Evolutionary conservation across 2,329 filamentous ascomycete genomes (phyloP).

Genomic region (Emergomyces orientalis): DNA sequence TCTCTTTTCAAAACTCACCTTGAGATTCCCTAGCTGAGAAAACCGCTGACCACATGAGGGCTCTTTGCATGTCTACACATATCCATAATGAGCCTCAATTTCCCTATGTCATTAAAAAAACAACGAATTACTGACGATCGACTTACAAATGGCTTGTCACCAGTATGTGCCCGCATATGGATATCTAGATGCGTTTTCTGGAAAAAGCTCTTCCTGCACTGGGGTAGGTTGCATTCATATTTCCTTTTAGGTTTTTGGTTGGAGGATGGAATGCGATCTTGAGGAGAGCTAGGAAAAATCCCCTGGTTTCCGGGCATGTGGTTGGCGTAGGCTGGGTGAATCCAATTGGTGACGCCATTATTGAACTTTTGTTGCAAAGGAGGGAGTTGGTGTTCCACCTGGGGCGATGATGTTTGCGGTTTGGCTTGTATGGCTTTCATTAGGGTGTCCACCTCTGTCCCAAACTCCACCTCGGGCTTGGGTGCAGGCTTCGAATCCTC

Average conservation of each 20-base stretch:
- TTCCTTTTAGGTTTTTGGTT: constrained; percentile 45
- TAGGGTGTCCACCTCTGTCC: constrained; percentile 75
- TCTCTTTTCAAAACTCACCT: constrained; percentile 44
- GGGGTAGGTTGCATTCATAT: constrained; percentile 63
- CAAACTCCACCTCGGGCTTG: constrained; percentile 52
- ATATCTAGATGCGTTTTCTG: constrained; percentile 93
- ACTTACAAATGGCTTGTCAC: constrained; percentile 80
- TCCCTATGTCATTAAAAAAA: not conserved
- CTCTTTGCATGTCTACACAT: constrained; percentile 54
- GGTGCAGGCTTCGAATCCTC: constrained; percentile 18
- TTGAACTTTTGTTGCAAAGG: constrained; percentile 28
- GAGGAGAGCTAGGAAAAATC: constrained; percentile 19
- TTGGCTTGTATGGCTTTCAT: constrained; percentile 82
- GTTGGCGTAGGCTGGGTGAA: constrained; percentile 13
- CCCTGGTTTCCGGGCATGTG: constrained; percentile 8
- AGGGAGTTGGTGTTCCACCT: constrained; percentile 26
- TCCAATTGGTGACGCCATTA: constrained; percentile 16
- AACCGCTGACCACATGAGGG: constrained; percentile 69
- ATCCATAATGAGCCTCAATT: constrained; percentile 6
- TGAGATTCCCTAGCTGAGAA: constrained; percentile 83
- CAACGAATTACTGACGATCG: constrained; percentile 5
- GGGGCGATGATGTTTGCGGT: constrained; percentile 24
- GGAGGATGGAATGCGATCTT: constrained; percentile 29
- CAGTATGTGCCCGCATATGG: constrained; percentile 79
- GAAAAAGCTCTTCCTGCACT: constrained; percentile 72